Evolutionary conservation across 768 basidiomycete genomes (phyloP).

Genomic region (Rhodotorula babjevae): DNA sequence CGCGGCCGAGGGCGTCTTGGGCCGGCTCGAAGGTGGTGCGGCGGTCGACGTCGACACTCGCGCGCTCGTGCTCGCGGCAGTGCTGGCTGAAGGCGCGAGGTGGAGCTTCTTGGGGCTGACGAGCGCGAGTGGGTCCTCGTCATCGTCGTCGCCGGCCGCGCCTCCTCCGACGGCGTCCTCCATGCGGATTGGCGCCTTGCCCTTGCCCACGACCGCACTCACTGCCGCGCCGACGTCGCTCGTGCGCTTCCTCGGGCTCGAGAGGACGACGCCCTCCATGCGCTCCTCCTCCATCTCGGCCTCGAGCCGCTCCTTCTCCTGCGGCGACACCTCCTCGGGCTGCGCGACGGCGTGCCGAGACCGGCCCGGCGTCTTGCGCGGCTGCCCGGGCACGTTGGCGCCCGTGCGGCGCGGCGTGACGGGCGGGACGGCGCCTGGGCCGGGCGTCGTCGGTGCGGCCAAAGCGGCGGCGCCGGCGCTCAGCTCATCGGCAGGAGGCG

Average conservation of each 20-base stretch:
- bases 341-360: constrained; percentile 44
- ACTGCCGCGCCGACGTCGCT: not conserved
- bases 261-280: constrained; percentile 21
- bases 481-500: constrained; percentile 46
- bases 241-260: constrained; percentile 6
- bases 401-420: constrained; percentile 10
- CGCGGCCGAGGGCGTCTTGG: constrained; percentile 6
- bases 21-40: not conserved
- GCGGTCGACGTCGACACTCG: no score
- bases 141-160: not conserved
- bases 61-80: not conserved
- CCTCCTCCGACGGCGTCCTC: not conserved
- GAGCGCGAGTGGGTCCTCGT: constrained; percentile 21
- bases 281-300: constrained; percentile 7
- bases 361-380: constrained; percentile 68
- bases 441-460: not conserved
- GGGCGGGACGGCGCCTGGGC: not conserved
- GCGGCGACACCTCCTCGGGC: constrained; percentile 16
- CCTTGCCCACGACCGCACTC: not conserved
- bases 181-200: not conserved
- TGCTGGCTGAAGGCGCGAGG: not conserved
- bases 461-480: not conserved
- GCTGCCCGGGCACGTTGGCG: constrained; percentile 41
- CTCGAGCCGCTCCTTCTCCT: not conserved
- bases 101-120: constrained; percentile 5